Conservation (phyloP, 2,329 filamentous ascomycete species). For the Cladosporium sp. region DNA sequence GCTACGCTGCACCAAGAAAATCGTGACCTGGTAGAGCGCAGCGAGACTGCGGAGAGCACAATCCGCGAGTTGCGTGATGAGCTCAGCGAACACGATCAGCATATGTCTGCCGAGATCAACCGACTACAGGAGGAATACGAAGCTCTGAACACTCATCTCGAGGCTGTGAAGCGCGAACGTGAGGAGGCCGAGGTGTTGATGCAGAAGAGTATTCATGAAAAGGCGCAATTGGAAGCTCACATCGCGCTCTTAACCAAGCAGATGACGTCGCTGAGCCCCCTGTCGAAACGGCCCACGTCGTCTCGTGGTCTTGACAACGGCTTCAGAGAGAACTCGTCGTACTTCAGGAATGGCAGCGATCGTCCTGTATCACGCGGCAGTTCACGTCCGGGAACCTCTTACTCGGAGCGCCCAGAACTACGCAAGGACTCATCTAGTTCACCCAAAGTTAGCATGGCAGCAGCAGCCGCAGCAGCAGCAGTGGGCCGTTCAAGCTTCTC, state of each 20-base stretch:
- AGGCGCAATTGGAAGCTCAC: slow-evolving; percentile 24
- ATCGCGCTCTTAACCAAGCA: slow-evolving; percentile 28
- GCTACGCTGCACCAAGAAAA: slow-evolving; percentile 5
- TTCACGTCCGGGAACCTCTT: not conserved
- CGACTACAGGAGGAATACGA: slow-evolving; percentile 19
- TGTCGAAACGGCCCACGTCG: not conserved
- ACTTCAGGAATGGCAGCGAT: not conserved
- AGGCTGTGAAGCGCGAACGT: slow-evolving; percentile 22
- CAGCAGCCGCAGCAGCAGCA: slow-evolving; percentile 6
- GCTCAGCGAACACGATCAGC: not conserved
- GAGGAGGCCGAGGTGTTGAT: slow-evolving; percentile 19
- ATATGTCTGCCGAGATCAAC: slow-evolving; percentile 8
- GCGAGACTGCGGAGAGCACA: not conserved
- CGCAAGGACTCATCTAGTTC: not conserved
- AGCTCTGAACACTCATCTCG: slow-evolving; percentile 19
- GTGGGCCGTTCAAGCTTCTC: not conserved
- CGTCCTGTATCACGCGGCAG: slow-evolving; percentile 6
- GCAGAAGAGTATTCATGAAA: slow-evolving; percentile 24
- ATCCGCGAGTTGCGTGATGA: not conserved
- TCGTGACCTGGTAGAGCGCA: not conserved
- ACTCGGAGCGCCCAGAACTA: slow-evolving; percentile 3
- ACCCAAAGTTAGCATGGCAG: slow-evolving; percentile 5
- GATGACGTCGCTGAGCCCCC: not conserved
- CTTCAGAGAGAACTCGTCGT: not conserved
- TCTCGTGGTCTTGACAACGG: slow-evolving; percentile 21